Conservation (phyloP, 768 basidiomycete genomes). For the Pilatotrama ljubarskyi region DNA sequence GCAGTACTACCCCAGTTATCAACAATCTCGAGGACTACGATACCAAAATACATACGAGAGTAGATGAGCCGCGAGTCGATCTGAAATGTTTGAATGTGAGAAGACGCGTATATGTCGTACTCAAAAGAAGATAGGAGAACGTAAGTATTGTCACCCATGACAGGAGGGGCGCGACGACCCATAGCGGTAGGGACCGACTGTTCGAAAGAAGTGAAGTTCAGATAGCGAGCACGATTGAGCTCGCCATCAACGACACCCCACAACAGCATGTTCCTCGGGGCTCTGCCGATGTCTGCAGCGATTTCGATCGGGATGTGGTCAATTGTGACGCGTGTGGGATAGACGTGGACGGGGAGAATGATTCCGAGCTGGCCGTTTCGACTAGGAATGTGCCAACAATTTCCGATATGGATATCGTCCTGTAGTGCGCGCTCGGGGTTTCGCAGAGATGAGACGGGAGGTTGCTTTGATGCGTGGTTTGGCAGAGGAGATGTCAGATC, state of each 20-base stretch:
- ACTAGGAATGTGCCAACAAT: too few relatives aligned
- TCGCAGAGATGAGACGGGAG: too few relatives aligned
- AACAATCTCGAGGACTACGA: background rate
- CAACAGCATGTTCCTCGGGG: background rate
- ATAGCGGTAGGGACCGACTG: background rate
- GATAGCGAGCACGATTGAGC: background rate
- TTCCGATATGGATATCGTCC: too few relatives aligned
- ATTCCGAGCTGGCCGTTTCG: too few relatives aligned
- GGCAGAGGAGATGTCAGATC: too few relatives aligned
- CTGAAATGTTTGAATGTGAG: background rate
- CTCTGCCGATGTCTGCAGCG: background rate
- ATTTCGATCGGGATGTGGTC: background rate
- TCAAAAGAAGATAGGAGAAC: background rate
- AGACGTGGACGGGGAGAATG: too few relatives aligned
- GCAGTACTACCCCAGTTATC: background rate
- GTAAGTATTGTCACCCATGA: background rate
- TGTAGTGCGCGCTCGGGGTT: too few relatives aligned
- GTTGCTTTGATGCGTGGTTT: too few relatives aligned
- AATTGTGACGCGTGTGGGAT: background rate
- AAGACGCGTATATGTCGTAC: background rate
- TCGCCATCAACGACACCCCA: background rate
- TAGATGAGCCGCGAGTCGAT: background rate
- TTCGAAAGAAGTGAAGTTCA: background rate
- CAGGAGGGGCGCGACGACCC: background rate
- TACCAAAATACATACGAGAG: background rate